These are phyloP conservation scores for Adansonia madagascariensis DNA, from an alignment of 441 rosid genomes.

Conservation along the genomic window DNA sequence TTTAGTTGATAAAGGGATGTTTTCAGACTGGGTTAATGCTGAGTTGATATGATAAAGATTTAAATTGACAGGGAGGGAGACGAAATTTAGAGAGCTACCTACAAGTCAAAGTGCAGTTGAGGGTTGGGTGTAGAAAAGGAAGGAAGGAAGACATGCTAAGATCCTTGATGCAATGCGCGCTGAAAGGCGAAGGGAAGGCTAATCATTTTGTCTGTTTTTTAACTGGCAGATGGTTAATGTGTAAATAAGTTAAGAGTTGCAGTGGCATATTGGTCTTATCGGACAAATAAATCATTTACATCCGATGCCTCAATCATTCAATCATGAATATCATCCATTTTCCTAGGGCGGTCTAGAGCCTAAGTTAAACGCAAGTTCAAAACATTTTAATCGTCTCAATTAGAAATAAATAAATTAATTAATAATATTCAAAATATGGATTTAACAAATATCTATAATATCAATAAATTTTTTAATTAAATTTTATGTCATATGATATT, in stretches of 20 bases:
- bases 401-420: too few relatives aligned
- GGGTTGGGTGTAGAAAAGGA: background rate
- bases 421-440: too few relatives aligned
- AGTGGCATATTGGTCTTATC: background rate
- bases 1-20: background rate
- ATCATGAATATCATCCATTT: background rate
- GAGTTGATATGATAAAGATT: constrained; percentile 5
- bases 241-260: background rate
- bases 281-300: background rate
- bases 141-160: background rate
- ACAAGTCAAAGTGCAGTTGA: constrained; percentile 20
- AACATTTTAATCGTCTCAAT: too few relatives aligned
- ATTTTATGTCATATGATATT: too few relatives aligned
- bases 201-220: constrained; percentile 11
- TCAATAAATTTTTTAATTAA: too few relatives aligned
- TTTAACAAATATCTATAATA: too few relatives aligned
- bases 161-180: background rate
- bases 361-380: too few relatives aligned
- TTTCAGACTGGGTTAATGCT: background rate
- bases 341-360: too few relatives aligned
- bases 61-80: background rate
- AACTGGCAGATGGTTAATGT: background rate
- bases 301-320: background rate
- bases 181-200: background rate
- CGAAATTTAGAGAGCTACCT: background rate